phyloP scores from a whole-genome alignment of 331 rosid genomes.

The Dryas integrifolia region DNA sequence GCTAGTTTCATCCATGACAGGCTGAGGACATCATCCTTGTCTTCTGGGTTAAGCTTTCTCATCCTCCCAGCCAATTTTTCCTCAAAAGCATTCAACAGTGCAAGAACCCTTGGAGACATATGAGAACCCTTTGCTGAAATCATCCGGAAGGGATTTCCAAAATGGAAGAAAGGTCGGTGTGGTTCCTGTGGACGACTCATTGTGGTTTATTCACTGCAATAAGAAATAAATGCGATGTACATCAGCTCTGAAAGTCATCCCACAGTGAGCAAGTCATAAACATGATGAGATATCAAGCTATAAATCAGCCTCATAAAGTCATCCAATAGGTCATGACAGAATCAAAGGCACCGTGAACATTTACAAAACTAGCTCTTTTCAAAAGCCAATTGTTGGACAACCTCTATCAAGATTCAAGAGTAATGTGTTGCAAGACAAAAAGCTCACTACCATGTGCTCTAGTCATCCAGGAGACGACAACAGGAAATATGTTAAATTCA shows the following conservation, averaged over 20 bases:
- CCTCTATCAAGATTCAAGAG: neutral
- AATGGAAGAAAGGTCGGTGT: slow-evolving; percentile 61
- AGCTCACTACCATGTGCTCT: neutral
- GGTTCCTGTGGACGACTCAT: slow-evolving; percentile 75
- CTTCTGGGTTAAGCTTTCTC: slow-evolving; percentile 54
- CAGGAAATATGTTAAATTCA: neutral
- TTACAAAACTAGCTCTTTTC: neutral
- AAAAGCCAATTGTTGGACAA: neutral
- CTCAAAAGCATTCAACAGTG: slow-evolving; percentile 59
- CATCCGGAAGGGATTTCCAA: slow-evolving; percentile 82
- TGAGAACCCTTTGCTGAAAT: slow-evolving; percentile 58
- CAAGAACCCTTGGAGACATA: slow-evolving; percentile 46
- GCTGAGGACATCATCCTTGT: slow-evolving; percentile 67
- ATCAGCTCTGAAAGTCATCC: neutral
- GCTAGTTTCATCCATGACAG: slow-evolving; percentile 81
- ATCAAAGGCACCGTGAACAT: neutral
- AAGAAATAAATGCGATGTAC: neutral
- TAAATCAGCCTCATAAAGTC: neutral
- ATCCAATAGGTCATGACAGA: neutral
- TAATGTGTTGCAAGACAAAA: neutral
- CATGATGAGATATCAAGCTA: neutral
- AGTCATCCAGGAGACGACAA: slow-evolving; percentile 6
- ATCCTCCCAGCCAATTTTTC: slow-evolving; percentile 58
- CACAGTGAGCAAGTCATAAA: neutral
- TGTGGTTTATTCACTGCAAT: slow-evolving; percentile 34